These are phyloP conservation scores for Phytopythium kandeliae DNA, from an alignment of 352 stramenopile genomes.

Conservation along the genomic window DNA sequence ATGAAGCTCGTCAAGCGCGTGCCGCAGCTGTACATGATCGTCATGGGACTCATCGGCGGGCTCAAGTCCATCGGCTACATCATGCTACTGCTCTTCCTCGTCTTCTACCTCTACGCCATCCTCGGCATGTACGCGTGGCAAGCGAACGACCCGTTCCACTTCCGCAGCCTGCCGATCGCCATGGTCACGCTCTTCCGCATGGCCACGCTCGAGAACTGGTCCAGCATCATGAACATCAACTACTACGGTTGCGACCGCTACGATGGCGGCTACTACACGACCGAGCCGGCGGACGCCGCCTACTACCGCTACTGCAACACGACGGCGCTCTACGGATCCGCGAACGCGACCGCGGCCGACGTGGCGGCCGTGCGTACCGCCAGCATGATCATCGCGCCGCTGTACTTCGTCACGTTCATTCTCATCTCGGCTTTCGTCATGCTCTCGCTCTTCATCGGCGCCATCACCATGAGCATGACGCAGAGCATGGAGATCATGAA, in stretches of 20 bases:
- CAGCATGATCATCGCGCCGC: constrained; percentile 49
- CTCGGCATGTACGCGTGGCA: constrained; percentile 89
- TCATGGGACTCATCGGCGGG: constrained; percentile 85
- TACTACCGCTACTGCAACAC: constrained; percentile 62
- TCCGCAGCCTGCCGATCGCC: constrained; percentile 65
- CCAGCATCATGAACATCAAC: constrained; percentile 78
- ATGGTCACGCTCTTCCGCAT: constrained; percentile 84
- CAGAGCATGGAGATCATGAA: constrained; percentile 89
- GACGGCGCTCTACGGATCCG: constrained; percentile 43
- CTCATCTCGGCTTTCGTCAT: constrained; percentile 86
- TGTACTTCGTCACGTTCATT: constrained; percentile 88
- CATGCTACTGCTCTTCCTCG: constrained; percentile 76
- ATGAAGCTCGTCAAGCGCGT: constrained; percentile 89
- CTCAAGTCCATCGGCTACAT: constrained; percentile 91
- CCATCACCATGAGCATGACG: constrained; percentile 89
- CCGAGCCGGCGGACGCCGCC: constrained; percentile 20
- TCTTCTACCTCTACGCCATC: constrained; percentile 90
- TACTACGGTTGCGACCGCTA: constrained; percentile 73
- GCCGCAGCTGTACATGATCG: constrained; percentile 89
- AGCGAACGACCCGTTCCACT: constrained; percentile 84
- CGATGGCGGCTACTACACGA: constrained; percentile 61
- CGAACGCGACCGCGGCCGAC: constrained; percentile 30
- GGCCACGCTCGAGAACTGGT: constrained; percentile 80
- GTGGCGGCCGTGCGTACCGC: constrained; percentile 26
- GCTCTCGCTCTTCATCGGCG: constrained; percentile 88